Conservation (phyloP, 192 early-diverging fungal genomes). For the Chytriomyces confervae region DNA sequence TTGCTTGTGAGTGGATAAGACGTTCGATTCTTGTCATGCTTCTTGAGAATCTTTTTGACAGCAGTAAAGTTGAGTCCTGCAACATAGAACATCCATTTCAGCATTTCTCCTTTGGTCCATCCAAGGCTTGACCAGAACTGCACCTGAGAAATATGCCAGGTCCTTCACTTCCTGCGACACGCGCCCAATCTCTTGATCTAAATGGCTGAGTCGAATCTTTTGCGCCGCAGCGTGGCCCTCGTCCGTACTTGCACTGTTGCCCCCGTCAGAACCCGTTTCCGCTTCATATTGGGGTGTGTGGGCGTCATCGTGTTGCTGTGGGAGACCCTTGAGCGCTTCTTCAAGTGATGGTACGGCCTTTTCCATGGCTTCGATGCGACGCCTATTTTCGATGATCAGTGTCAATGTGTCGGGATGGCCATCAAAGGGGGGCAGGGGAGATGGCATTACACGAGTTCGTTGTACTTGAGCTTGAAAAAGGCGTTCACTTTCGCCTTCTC, state of each 20-base stretch:
- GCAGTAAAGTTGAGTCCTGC: slow-evolving; percentile 35
- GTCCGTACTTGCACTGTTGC: neutral
- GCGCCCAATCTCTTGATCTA: slow-evolving; percentile 31
- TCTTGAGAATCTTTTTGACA: slow-evolving; percentile 76
- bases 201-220: slow-evolving; percentile 21
- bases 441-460: slow-evolving; percentile 16
- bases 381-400: neutral
- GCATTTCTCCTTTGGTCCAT: no score
- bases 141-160: slow-evolving; percentile 34
- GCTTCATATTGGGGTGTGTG: slow-evolving; percentile 9
- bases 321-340: slow-evolving; percentile 2
- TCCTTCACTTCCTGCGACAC: slow-evolving; percentile 39
- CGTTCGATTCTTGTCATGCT: slow-evolving; percentile 90
- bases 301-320: slow-evolving; percentile 10
- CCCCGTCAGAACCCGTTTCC: slow-evolving; percentile 20
- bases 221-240: slow-evolving; percentile 15
- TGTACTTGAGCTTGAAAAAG: slow-evolving; percentile 38
- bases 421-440: neutral
- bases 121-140: slow-evolving; percentile 1
- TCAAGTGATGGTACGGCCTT: slow-evolving; percentile 27
- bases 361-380: slow-evolving; percentile 15
- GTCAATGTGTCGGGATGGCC: neutral
- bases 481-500: slow-evolving; percentile 33
- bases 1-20: slow-evolving; percentile 73
- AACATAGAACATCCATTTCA: slow-evolving; percentile 3